Percentiles rank a stretch among this genome's conserved stretches.
Conservation (phyloP, 352 stramenopile species). For the Globisporangium canariense region DNA sequence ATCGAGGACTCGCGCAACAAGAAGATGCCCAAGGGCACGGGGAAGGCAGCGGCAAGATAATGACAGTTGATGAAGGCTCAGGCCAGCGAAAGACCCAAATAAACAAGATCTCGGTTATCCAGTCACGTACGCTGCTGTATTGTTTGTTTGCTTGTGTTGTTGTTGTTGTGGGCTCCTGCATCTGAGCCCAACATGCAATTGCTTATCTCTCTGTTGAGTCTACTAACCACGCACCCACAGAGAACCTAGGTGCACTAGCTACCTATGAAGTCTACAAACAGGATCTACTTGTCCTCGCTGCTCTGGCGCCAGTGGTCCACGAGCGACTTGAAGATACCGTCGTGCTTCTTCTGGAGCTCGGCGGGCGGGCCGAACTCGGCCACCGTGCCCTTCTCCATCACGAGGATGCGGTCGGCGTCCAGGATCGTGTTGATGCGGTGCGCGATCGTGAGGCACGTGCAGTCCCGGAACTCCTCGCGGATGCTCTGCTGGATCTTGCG, state of each 20-base stretch:
- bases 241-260: neutral
- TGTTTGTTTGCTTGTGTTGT: neutral
- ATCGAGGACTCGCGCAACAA: conserved; percentile 94
- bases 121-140: neutral
- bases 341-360: conserved; percentile 70
- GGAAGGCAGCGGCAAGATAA: conserved; percentile 24
- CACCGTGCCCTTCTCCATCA: conserved; percentile 93
- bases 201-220: neutral
- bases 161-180: neutral
- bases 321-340: conserved; percentile 66
- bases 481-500: conserved; percentile 89
- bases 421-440: conserved; percentile 98
- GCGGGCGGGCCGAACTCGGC: conserved; percentile 86
- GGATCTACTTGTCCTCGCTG: conserved; percentile 21
- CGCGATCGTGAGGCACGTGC: conserved; percentile 95
- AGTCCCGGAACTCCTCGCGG: conserved; percentile 90
- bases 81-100: neutral
- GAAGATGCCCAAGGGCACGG: conserved; percentile 94
- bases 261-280: neutral
- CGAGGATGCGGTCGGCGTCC: conserved; percentile 95
- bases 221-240: neutral
- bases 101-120: neutral
- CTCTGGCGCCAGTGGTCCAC: conserved; percentile 64
- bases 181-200: neutral
- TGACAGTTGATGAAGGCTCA: neutral